A percentile compares a stretch with the other conserved stretches of the same genome.
phyloP scores from a whole-genome alignment of 345 rosid genomes.

The Punica granatum region DNA sequence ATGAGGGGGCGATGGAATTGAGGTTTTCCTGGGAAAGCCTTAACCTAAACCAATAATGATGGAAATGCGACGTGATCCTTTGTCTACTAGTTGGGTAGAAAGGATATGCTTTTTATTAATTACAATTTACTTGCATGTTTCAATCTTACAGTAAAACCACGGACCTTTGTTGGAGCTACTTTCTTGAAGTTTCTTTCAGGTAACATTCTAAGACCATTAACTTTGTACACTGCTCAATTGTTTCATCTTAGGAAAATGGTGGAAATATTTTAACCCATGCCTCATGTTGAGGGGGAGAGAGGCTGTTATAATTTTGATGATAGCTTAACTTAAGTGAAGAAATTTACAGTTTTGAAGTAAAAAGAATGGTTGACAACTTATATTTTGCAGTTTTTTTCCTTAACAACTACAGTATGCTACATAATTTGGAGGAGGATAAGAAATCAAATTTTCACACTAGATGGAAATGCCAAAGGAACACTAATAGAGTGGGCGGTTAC shows the following conservation, averaged over 20 bases:
- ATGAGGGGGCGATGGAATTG: too few relatives aligned
- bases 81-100: not conserved
- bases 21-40: too few relatives aligned
- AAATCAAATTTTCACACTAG: not conserved
- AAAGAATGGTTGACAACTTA: too few relatives aligned
- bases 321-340: too few relatives aligned
- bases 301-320: too few relatives aligned
- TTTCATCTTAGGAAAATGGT: too few relatives aligned
- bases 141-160: conserved; percentile 69
- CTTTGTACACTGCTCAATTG: not conserved
- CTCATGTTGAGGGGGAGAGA: too few relatives aligned
- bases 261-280: too few relatives aligned
- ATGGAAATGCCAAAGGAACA: too few relatives aligned
- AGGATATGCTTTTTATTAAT: conserved; percentile 6
- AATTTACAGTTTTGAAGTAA: too few relatives aligned
- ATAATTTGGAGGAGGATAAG: not conserved
- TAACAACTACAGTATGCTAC: not conserved
- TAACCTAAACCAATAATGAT: not conserved
- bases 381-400: not conserved
- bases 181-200: conserved; percentile 92
- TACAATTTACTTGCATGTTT: conserved; percentile 25
- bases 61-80: too few relatives aligned
- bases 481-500: not conserved
- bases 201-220: conserved; percentile 17
- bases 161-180: conserved; percentile 68